Base-by-base conservation (phyloP, 176 grass and related monocot species). In the Phoenix roebelenii region DNA sequence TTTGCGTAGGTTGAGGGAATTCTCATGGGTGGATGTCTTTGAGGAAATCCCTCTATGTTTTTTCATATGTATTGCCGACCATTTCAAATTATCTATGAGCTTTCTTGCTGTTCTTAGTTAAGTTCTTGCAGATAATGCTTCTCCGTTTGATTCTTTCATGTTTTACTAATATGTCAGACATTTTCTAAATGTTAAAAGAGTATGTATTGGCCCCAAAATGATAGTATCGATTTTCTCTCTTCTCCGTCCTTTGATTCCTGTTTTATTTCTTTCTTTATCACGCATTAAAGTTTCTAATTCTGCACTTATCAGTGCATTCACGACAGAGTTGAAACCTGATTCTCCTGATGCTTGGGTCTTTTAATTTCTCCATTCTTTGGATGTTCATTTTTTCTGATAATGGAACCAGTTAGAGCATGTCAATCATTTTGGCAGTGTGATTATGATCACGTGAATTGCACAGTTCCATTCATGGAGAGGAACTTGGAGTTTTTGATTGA, bases 271-370 rank as follows among this genome's bases (percentile, higher is more conserved):
- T 30, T 30, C 28, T 30, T 30, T 5, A 30, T 14, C 61, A 5
- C 75, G 92, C 84, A 92, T 98, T 74, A 92, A 98, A 70, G 82
- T 92, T 72, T 92, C 84, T 64, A 98, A 98, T 76, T 98, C 93
- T 53, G 87, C 84, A 24, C 78, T 98, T 77, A 76, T 85, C 30
- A 98, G 93, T 89, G 88, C 87, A 49, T 92, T 92, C 80, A 98
- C 88, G 93, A 88, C 69, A 15, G 84, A 98, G 79, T 75, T 89
- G 55, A 88, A 98, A 66, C 84, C 87, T 15, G 93, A 92, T 51
- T 85, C 87, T 53, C 93, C 84, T 76, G 81, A 88, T 69, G 72
- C 84, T 58, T 76, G 85, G 84, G 93, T 92, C 24, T 15, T 4
- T 5, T 18, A 75, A 79, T 52, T 68, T 72, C 70, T 2, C 18